Conservation (phyloP, 129 eudicot genomes). For the Tagetes patula region DNA sequence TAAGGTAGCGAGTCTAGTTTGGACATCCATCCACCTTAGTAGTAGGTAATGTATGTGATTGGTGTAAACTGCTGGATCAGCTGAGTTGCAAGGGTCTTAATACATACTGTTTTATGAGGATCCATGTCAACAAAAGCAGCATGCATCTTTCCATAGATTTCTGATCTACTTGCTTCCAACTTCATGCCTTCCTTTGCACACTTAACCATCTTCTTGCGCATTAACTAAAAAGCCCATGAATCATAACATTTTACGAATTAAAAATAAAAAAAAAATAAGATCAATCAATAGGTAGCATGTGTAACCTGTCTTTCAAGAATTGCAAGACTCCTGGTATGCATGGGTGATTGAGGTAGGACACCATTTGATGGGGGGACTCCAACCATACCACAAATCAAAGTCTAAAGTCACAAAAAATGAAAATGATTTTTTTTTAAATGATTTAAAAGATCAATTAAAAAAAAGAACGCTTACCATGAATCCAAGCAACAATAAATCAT, state of each 20-base stretch:
- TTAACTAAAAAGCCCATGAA: conserved; percentile 44
- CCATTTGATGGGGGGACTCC: conserved; percentile 93
- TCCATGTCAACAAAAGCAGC: conserved; percentile 86
- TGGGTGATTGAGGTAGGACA: conserved; percentile 88
- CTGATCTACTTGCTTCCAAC: conserved; percentile 54
- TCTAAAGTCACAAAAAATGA: conserved; percentile 34
- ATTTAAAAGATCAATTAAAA: neutral
- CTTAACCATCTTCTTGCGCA: conserved; percentile 73
- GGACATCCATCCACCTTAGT: too few species aligned
- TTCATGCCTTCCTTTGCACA: conserved; percentile 78
- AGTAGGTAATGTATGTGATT: too few species aligned
- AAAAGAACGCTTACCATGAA: conserved; percentile 54
- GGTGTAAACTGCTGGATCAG: too few species aligned
- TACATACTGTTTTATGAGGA: conserved; percentile 54
- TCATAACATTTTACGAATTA: neutral
- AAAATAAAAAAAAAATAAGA: neutral
- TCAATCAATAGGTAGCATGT: neutral
- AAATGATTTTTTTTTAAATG: neutral
- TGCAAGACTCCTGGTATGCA: conserved; percentile 89
- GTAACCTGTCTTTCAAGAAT: conserved; percentile 69
- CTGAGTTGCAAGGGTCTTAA: too few species aligned
- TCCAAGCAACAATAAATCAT: conserved; percentile 80
- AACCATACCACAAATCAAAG: conserved; percentile 77
- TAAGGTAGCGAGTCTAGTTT: too few species aligned
- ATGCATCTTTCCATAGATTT: conserved; percentile 82